phyloP scores from a whole-genome alignment of 2,329 filamentous ascomycete species.

The Paramyrothecium sp. region DNA sequence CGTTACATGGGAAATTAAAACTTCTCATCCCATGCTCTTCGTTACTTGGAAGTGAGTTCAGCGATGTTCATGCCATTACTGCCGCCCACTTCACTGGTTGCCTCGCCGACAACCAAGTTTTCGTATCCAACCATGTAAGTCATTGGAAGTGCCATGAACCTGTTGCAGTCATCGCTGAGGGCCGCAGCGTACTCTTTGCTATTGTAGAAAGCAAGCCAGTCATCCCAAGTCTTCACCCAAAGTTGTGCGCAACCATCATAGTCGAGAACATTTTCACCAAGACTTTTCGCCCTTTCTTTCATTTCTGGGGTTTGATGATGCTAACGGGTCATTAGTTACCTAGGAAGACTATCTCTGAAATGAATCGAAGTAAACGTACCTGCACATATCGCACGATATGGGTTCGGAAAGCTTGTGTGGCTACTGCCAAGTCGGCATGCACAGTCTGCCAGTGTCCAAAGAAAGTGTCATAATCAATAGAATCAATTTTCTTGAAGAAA shows the following conservation, averaged over 20 bases:
- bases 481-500: conserved; percentile 5
- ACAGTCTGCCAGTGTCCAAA: conserved; percentile 7
- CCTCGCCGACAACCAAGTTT: conserved; percentile 4
- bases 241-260: conserved; percentile 6
- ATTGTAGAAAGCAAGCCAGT: conserved; percentile 6
- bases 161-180: conserved; percentile 4
- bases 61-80: too few relatives aligned
- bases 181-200: conserved; percentile 6
- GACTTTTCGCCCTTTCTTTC: neutral
- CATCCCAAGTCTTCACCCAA: conserved; percentile 5
- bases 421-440: conserved; percentile 3
- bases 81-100: too few relatives aligned
- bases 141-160: conserved; percentile 4
- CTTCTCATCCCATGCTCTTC: too few relatives aligned
- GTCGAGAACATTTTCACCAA: conserved; percentile 1
- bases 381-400: conserved; percentile 5
- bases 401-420: conserved; percentile 2
- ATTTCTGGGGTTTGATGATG: conserved; percentile 3
- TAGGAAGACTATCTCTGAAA: too few relatives aligned
- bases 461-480: conserved; percentile 4
- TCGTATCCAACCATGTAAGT: conserved; percentile 5
- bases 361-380: neutral
- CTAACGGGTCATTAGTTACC: too few relatives aligned
- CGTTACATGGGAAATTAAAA: too few relatives aligned
- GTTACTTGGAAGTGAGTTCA: too few relatives aligned